phyloP scores from a whole-genome alignment of 345 rosid genomes.

The Gossypium anomalum region DNA sequence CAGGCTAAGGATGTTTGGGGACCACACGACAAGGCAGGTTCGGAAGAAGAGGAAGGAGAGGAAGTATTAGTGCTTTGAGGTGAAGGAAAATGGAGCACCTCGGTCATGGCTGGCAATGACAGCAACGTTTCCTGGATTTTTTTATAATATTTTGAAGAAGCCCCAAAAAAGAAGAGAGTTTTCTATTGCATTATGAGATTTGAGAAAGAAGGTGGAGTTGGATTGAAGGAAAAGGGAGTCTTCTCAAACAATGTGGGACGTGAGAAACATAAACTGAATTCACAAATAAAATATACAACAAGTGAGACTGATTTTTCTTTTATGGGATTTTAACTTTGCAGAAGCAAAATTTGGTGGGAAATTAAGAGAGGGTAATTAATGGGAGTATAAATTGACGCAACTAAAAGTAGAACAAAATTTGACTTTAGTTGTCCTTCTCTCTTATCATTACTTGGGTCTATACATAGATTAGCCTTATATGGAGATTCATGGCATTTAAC shows the following conservation, averaged over 20 bases:
- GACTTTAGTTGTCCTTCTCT: background rate
- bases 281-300: background rate
- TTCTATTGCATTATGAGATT: constrained; percentile 7
- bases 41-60: constrained; percentile 35
- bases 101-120: constrained; percentile 56
- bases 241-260: constrained; percentile 24
- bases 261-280: constrained; percentile 33
- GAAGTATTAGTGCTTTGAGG: constrained; percentile 37
- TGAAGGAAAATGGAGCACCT: constrained; percentile 70
- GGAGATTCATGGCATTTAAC: background rate
- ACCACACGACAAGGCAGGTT: constrained; percentile 11
- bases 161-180: constrained; percentile 7
- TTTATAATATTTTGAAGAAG: constrained; percentile 11
- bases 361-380: constrained; percentile 18
- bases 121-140: constrained; percentile 17
- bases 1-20: constrained; percentile 33
- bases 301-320: background rate
- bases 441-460: background rate
- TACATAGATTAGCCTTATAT: background rate
- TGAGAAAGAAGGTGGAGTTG: constrained; percentile 29
- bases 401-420: background rate
- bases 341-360: constrained; percentile 41
- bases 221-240: constrained; percentile 31
- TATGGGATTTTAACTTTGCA: background rate
- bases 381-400: background rate